Conservation (phyloP, 305 asterid genomes). For the Solanum hybrid region DNA sequence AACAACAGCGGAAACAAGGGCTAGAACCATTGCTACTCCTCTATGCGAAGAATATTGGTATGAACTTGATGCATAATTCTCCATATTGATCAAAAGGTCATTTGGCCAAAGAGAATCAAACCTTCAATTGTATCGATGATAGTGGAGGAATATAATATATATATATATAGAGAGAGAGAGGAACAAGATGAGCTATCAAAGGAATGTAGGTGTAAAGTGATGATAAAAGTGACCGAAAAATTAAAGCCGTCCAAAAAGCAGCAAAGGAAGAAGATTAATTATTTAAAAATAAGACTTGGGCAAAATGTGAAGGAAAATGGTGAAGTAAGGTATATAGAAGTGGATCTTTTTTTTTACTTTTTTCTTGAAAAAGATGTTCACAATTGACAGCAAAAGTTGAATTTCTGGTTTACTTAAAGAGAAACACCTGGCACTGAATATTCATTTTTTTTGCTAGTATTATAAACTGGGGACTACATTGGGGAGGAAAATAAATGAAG, state of each 20-base stretch:
- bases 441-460: neutral
- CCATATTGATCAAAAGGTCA: slow-evolving; percentile 25
- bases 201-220: slow-evolving; percentile 42
- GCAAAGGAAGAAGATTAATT: neutral
- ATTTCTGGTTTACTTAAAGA: neutral
- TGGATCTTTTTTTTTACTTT: neutral
- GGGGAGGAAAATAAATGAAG: neutral
- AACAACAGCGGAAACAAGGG: slow-evolving; percentile 42
- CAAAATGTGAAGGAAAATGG: neutral
- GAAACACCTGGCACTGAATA: neutral
- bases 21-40: slow-evolving; percentile 55
- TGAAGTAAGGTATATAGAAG: neutral
- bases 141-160: neutral
- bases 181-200: slow-evolving; percentile 21
- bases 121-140: neutral
- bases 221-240: slow-evolving; percentile 18
- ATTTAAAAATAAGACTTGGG: neutral
- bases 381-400: neutral
- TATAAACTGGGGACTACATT: neutral
- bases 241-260: slow-evolving; percentile 66
- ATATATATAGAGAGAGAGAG: neutral
- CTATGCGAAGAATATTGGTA: slow-evolving; percentile 45
- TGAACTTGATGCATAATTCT: slow-evolving; percentile 17
- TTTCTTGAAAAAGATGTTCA: neutral
- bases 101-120: slow-evolving; percentile 13